These are phyloP conservation scores for Solanum aculeatissimum DNA, from an alignment of 305 asterid genomes.

Conservation along the genomic window DNA sequence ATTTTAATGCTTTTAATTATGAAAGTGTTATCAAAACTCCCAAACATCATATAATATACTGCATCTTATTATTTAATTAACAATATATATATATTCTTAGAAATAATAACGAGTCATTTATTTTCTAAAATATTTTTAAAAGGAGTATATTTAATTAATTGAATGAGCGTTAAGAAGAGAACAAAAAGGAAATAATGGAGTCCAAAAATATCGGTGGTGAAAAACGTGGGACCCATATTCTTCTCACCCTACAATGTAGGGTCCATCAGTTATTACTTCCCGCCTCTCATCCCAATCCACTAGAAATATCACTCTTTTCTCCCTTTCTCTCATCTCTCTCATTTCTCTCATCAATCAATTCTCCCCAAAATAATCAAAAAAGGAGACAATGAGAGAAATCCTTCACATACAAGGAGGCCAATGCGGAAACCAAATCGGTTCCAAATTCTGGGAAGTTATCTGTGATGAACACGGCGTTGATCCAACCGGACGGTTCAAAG, in stretches of 20 bases:
- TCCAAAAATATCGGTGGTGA: not conserved
- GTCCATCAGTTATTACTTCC: not conserved
- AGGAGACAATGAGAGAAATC: slow-evolving; percentile 53
- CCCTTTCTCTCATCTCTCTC: not conserved
- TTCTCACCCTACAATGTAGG: not conserved
- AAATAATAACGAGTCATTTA: not conserved
- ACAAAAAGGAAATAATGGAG: not conserved
- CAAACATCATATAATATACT: not conserved
- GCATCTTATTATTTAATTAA: not conserved
- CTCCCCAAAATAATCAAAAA: not conserved
- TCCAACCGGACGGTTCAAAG: slow-evolving; percentile 55
- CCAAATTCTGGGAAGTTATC: slow-evolving; percentile 89
- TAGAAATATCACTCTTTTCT: not conserved
- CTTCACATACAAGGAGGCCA: slow-evolving; percentile 80
- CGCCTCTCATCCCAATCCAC: not conserved
- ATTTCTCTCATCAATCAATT: not conserved
- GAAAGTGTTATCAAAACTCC: not conserved
- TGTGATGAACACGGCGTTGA: slow-evolving; percentile 81
- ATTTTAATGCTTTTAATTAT: not conserved
- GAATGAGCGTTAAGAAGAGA: not conserved
- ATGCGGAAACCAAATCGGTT: slow-evolving; percentile 82
- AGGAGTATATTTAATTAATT: not conserved
- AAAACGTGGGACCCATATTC: not conserved
- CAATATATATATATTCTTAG: not conserved
- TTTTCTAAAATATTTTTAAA: not conserved